Evolutionary conservation across 257 asterid species (phyloP).

Genomic region (Prunella vulgaris): DNA sequence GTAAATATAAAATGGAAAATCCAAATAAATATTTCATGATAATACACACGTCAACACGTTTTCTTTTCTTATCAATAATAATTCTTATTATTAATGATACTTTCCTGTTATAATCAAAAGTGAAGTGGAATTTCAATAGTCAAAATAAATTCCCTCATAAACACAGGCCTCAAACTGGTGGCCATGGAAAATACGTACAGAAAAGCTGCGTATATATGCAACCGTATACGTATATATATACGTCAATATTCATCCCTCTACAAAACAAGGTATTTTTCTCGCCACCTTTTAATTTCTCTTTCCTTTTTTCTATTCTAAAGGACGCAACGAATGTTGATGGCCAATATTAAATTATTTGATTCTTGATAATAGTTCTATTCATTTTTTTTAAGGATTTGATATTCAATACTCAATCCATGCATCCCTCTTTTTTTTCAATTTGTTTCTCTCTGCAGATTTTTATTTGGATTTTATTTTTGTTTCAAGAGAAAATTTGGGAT

Average conservation of each 20-base stretch:
- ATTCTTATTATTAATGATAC: background rate
- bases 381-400: background rate
- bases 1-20: background rate
- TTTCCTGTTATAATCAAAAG: background rate
- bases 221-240: background rate
- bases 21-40: background rate
- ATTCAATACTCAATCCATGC: background rate
- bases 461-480: too few species aligned
- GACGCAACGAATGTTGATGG: conserved; percentile 21
- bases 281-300: background rate
- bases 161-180: background rate
- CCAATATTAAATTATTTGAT: conserved; percentile 6
- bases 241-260: conserved; percentile 6
- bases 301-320: background rate
- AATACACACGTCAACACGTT: background rate
- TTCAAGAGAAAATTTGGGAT: too few species aligned
- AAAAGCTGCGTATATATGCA: conserved; percentile 9
- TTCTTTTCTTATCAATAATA: background rate
- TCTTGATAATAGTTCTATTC: background rate
- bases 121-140: conserved; percentile 15
- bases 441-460: conserved; percentile 16
- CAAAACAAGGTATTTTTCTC: conserved; percentile 21
- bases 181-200: background rate
- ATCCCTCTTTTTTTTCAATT: background rate
- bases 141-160: background rate